A percentile compares a stretch with the other conserved stretches of the same genome.
These are phyloP conservation scores for Fusarium mundagurra DNA, from an alignment of 2,329 filamentous ascomycete genomes.

Conservation along the genomic window DNA sequence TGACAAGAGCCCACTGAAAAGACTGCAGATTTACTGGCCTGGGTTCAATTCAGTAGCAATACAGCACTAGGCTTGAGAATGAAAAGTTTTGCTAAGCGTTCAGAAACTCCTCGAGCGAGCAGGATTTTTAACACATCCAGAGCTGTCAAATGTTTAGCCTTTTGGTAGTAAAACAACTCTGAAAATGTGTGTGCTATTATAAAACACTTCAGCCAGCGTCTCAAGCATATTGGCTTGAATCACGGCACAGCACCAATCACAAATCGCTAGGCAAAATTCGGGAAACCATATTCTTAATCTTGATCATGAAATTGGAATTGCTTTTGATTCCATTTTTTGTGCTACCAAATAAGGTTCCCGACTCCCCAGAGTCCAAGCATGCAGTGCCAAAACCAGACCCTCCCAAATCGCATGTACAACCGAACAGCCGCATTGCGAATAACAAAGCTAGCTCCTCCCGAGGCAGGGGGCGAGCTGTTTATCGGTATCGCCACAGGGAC, in stretches of 20 bases:
- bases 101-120: not conserved
- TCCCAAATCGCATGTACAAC: constrained; percentile 35
- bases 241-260: not conserved
- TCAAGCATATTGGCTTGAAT: not conserved
- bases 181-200: not conserved
- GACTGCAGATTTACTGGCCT: not conserved
- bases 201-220: not conserved
- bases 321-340: constrained; percentile 47
- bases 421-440: constrained; percentile 21
- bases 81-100: too few species aligned
- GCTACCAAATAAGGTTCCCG: constrained; percentile 46
- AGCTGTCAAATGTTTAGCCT: not conserved
- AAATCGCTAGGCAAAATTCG: constrained; percentile 1
- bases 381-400: constrained; percentile 47
- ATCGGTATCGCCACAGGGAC: constrained; percentile 98
- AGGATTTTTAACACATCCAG: not conserved
- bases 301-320: constrained; percentile 43
- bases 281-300: constrained; percentile 41
- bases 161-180: not conserved
- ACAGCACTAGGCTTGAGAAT: not conserved
- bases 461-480: constrained; percentile 50
- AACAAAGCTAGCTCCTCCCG: constrained; percentile 11
- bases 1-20: not conserved
- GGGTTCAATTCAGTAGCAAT: not conserved
- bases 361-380: constrained; percentile 47